Percentiles rank a stretch among this genome's conserved stretches.
Conservation (phyloP, 2,329 filamentous ascomycete species). For the Aspergillus pseudotamarii region DNA sequence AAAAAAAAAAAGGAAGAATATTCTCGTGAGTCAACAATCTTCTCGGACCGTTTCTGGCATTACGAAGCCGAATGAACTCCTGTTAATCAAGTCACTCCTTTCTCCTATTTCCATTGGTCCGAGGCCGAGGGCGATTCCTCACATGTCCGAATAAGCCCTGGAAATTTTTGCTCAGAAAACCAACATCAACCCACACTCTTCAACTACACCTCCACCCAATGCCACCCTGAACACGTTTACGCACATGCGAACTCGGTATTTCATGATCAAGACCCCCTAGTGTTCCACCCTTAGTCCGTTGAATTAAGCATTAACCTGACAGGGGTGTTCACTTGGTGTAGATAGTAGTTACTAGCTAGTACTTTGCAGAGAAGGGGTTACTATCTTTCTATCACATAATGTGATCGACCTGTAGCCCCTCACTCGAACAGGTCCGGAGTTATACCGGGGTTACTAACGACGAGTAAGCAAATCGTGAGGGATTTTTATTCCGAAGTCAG, state of each 20-base stretch:
- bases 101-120: neutral
- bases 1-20: neutral
- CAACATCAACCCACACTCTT: neutral
- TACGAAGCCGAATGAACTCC: neutral
- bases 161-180: neutral
- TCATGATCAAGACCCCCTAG: neutral
- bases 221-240: neutral
- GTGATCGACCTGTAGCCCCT: neutral
- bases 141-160: neutral
- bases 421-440: neutral
- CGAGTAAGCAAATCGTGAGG: neutral
- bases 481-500: neutral
- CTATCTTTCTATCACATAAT: neutral
- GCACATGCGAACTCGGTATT: neutral
- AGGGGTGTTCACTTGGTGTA: neutral
- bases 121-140: neutral
- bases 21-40: neutral
- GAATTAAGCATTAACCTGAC: neutral
- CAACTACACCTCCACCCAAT: neutral
- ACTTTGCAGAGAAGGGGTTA: neutral
- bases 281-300: neutral
- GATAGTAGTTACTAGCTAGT: neutral
- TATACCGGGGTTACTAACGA: neutral
- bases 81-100: neutral
- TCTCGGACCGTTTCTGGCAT: conserved; percentile 2